Base-by-base conservation (phyloP, 2,329 filamentous ascomycete genomes). In the Exophiala lecanii-corni region DNA sequence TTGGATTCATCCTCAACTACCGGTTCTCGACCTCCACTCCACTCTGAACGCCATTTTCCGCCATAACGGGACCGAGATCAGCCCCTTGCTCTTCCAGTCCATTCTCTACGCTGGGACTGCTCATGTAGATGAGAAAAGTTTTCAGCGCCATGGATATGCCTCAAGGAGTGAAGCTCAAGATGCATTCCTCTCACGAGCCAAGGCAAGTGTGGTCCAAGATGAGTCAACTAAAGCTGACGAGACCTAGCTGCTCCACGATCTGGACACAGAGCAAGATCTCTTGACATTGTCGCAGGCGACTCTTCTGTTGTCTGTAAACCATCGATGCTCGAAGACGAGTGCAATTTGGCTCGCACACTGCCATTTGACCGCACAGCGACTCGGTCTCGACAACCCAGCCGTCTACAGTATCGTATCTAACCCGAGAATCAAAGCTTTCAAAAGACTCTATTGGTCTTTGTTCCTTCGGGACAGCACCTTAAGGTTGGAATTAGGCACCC, bases 381-480 rank as follows among this genome's bases (percentile, higher is more conserved):
- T 6, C 74, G 96, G 13, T 88, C 96, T 64, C 83, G 89, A 49
- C 86, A 94, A 56, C 87, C 88, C 3, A 76, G 76, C 21, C 83
- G 20, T 23, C n/a, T 39, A 82, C 46, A 88, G 85, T 5, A 82
- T 78, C 55, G 87, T 94, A 76, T 76, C 85, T 21, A 65, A 70
- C 2, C 74, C 78, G 39, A 83, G 85, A 57, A 84, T 88, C 60
- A 86, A 81, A 58, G 70, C 95, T 39, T 94, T 89, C 85, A 95
- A 94, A 68, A 77, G 89, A 39, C 91, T 96, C 54, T 96, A 89
- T 89, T 96, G 89, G 89, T 94, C 86, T 20, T 94, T 86, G 50
- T 94, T 94, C 59, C 94, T 94, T 79, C 82, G 89, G 39, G 89
- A 96, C 64, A 84, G 89, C 36, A 75, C 95, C 28, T 88, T 96